Base-by-base conservation (phyloP, 192 early-diverging fungal genomes). In the Podila verticillata region DNA sequence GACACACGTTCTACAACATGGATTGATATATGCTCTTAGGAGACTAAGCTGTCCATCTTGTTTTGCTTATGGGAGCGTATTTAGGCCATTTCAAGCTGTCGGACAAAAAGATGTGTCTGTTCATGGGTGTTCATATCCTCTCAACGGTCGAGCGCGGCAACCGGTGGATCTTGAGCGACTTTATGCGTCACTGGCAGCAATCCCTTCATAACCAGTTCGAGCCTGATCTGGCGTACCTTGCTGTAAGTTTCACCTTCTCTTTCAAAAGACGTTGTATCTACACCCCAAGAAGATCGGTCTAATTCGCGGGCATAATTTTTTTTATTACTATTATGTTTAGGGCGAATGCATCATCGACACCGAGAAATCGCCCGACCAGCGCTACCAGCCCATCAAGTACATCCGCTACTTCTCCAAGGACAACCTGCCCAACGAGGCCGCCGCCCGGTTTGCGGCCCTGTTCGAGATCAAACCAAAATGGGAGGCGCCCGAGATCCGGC, bases 401-500 rank as follows among this genome's bases (percentile, higher is more conserved):
- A 75, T 87, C 32, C 71, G 82, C 13, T 81, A 85, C 47, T 84
- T 85, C 51, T 75, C 87, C 0, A 64, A 71, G 15, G 39, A 36
- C 1, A 73, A 82, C n/a, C 64, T 88, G 3, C 81, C 87, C n/a
- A 65, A 61, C 15, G 79, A 86, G 28, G 80, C 85, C 1, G 79
- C 83, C 1, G 57, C 65, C 7, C 78, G 87, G 0, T 88, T 88
- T 63, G 68, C 79, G 10, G 67, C 73, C 0, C 62, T 88, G 0
- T 88, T 88, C 35, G 64, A 80, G 13, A 72, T 80, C 62, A 84
- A 86, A 31, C 48, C 36, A 7, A 74, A 84, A 31, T 88, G 87
- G 87, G 68, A 72, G 28, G 73, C 61, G 5, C 83, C 79, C 15
- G 87, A 88, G 24, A 84, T 88, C 24, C 57, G 70, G 3, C 85